A percentile compares a stretch with the other conserved stretches of the same genome.
Conservation (phyloP, 1,139 yeast species). For the Saccharomycopsis crataegensis region DNA sequence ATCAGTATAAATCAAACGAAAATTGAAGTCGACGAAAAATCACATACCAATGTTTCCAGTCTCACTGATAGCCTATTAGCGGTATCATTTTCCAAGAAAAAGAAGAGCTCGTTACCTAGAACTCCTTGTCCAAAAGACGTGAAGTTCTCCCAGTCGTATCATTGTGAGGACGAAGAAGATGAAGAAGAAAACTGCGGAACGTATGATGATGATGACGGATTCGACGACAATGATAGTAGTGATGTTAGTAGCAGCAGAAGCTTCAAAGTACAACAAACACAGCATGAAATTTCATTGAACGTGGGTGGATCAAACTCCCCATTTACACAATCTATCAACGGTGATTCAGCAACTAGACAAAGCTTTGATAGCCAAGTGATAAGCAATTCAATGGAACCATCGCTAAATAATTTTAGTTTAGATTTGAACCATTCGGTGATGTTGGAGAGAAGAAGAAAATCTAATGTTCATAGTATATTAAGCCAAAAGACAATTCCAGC, state of each 20-base stretch:
- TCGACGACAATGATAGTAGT: neutral
- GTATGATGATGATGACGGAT: slow-evolving; percentile 4
- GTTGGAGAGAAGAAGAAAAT: slow-evolving; percentile 15
- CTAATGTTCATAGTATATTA: neutral
- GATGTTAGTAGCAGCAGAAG: neutral
- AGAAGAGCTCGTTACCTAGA: slow-evolving; percentile 9
- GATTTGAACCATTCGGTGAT: slow-evolving; percentile 16
- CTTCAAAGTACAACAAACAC: neutral
- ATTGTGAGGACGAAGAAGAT: slow-evolving; percentile 1
- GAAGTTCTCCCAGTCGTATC: slow-evolving; percentile 3
- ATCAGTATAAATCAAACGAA: neutral
- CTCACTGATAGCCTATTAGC: slow-evolving; percentile 12
- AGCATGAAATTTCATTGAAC: too few relatives aligned
- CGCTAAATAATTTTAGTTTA: slow-evolving; percentile 7
- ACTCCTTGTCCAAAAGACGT: slow-evolving; percentile 14
- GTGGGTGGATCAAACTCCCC: neutral
- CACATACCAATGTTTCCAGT: neutral
- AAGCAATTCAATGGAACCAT: neutral
- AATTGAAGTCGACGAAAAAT: neutral
- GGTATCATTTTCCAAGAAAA: slow-evolving; percentile 3
- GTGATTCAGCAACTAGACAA: neutral
- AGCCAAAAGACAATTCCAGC: neutral
- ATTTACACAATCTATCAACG: neutral
- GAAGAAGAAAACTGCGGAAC: neutral
- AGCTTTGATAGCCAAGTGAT: neutral